phyloP scores from a whole-genome alignment of 1,284 basidiomycete species.

The Cryptococcus wingfieldii region DNA sequence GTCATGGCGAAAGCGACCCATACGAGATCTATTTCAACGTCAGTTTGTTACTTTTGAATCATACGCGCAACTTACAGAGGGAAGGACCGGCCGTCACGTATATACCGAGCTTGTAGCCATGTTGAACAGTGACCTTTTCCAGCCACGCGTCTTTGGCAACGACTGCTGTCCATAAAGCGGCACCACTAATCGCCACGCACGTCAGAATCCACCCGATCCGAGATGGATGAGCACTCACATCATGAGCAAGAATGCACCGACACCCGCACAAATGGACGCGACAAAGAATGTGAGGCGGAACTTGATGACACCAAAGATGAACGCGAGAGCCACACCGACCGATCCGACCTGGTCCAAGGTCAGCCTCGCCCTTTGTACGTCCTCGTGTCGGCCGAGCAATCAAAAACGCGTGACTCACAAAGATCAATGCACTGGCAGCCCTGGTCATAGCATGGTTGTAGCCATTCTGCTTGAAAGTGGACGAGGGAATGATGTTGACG shows the following conservation, averaged over 20 bases:
- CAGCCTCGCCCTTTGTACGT: neutral
- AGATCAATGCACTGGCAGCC: conserved; percentile 40
- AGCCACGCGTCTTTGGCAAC: conserved; percentile 42
- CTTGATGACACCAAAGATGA: conserved; percentile 44
- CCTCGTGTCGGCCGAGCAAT: neutral
- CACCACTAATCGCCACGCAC: conserved; percentile 27
- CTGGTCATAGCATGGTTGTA: conserved; percentile 35
- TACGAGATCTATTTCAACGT: conserved; percentile 30
- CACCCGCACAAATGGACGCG: conserved; percentile 38
- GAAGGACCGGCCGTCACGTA: conserved; percentile 33
- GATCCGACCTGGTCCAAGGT: conserved; percentile 32
- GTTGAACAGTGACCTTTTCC: conserved; percentile 32
- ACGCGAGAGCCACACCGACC: conserved; percentile 30
- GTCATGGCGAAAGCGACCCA: conserved; percentile 48
- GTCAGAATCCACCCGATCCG: neutral
- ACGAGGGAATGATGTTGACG: conserved; percentile 25
- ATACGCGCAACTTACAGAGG: conserved; percentile 33
- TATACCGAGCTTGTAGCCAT: conserved; percentile 35
- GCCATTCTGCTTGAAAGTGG: conserved; percentile 32
- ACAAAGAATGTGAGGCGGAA: conserved; percentile 42
- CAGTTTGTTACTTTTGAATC: neutral
- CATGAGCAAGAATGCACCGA: conserved; percentile 33
- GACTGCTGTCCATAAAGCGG: conserved; percentile 46
- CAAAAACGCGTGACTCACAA: conserved; percentile 27
- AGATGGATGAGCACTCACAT: conserved; percentile 25